A percentile compares a stretch with the other conserved stretches of the same genome.
phyloP scores from a whole-genome alignment of 257 asterid genomes.

The Scutellaria baicalensis region DNA sequence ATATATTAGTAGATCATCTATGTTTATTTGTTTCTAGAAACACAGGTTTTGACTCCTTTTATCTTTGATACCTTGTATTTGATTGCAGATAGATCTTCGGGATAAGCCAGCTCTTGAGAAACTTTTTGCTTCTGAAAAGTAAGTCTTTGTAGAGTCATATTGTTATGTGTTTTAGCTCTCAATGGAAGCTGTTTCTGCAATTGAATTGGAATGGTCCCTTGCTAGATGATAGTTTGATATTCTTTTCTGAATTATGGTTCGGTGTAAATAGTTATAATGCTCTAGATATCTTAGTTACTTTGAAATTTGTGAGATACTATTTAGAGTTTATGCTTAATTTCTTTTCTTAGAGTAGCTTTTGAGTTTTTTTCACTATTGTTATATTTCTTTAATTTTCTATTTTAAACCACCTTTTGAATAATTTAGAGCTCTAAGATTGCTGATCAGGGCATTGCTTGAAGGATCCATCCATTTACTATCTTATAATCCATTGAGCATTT shows the following conservation, averaged over 20 bases:
- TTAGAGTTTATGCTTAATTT: neutral
- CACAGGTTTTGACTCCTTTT: neutral
- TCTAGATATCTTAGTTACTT: too few species aligned
- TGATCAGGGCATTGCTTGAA: neutral
- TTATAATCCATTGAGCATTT: neutral
- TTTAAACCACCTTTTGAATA: neutral
- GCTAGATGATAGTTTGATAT: neutral
- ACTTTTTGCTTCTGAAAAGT: constrained; percentile 79
- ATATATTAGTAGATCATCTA: neutral
- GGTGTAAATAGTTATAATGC: too few species aligned
- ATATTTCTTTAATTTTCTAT: neutral
- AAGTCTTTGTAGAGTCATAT: constrained; percentile 16
- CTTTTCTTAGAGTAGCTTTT: neutral
- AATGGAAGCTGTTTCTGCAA: neutral
- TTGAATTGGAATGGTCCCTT: neutral
- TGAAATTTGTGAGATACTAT: neutral
- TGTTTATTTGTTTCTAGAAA: neutral
- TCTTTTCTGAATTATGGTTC: neutral
- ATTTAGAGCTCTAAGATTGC: neutral
- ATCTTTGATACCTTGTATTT: constrained; percentile 3
- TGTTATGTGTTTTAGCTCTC: too few species aligned
- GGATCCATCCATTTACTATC: neutral
- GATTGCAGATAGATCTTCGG: constrained; percentile 69
- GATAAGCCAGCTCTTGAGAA: constrained; percentile 75
- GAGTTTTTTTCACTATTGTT: neutral